A percentile compares a stretch with the other conserved stretches of the same genome.
Evolutionary conservation across 495 filamentous ascomycete genomes (phyloP).

Genomic region (Xylaria curta): DNA sequence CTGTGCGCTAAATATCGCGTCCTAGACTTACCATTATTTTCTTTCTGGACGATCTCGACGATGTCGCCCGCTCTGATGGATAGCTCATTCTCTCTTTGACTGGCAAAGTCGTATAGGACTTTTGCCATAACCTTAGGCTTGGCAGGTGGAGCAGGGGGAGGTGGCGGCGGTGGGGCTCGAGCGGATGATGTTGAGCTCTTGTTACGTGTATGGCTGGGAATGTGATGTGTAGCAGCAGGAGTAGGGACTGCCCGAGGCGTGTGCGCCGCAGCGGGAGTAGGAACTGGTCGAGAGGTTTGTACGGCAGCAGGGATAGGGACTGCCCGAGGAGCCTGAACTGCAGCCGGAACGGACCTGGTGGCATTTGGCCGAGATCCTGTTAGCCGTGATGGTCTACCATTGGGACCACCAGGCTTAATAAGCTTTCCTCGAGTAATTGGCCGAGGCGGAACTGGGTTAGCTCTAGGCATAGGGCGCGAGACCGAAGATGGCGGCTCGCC

Average conservation of each 20-base stretch:
- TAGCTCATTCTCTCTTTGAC: slow-evolving; percentile 79
- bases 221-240: slow-evolving; percentile 44
- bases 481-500: slow-evolving; percentile 85
- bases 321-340: slow-evolving; percentile 52
- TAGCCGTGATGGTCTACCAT: slow-evolving; percentile 75
- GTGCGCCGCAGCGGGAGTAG: slow-evolving; percentile 27
- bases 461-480: slow-evolving; percentile 83
- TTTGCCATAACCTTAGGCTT: slow-evolving; percentile 75
- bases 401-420: slow-evolving; percentile 86
- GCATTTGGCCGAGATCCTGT: slow-evolving; percentile 55
- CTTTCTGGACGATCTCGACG: slow-evolving; percentile 85
- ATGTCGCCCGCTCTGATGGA: slow-evolving; percentile 77
- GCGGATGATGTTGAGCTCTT: slow-evolving; percentile 48
- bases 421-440: slow-evolving; percentile 92
- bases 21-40: slow-evolving; percentile 77
- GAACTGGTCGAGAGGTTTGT: slow-evolving; percentile 33
- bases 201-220: slow-evolving; percentile 54
- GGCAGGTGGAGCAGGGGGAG: slow-evolving; percentile 75
- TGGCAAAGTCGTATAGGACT: slow-evolving; percentile 87
- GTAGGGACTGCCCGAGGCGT: slow-evolving; percentile 36
- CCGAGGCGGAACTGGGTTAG: slow-evolving; percentile 80
- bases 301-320: slow-evolving; percentile 51
- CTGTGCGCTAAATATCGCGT: slow-evolving; percentile 34
- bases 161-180: slow-evolving; percentile 66
- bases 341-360: slow-evolving; percentile 52